Conservation (phyloP, 139 green algal species). For the Tetradesmus lagerheimii region DNA sequence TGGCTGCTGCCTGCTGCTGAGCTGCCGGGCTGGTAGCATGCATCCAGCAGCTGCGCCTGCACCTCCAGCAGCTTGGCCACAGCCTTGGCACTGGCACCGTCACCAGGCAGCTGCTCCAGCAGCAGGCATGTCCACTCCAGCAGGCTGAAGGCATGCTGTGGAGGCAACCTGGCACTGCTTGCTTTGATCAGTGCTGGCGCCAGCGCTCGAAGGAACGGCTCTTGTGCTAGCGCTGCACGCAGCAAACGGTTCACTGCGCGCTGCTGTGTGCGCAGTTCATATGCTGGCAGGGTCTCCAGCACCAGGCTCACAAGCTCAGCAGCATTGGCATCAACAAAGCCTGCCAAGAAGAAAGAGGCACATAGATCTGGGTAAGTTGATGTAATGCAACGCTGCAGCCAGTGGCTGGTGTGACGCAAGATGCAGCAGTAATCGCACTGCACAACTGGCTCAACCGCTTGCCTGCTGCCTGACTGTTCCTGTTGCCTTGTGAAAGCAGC, state of each 20-base stretch:
- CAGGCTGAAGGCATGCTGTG: slow-evolving; percentile 54
- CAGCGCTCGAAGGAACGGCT: slow-evolving; percentile 71
- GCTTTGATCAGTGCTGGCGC: slow-evolving; percentile 61
- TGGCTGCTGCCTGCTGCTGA: background rate
- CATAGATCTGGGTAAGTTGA: no score
- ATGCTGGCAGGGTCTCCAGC: slow-evolving; percentile 48
- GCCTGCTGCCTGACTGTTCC: background rate
- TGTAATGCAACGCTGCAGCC: no score
- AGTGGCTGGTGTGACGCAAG: background rate
- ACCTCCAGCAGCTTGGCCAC: slow-evolving; percentile 77
- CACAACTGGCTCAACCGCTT: background rate
- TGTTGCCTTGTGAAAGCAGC: background rate
- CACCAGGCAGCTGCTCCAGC: slow-evolving; percentile 62
- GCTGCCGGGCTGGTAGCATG: slow-evolving; percentile 12
- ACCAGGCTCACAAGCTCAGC: slow-evolving; percentile 57
- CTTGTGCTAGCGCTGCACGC: slow-evolving; percentile 39
- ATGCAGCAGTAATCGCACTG: background rate
- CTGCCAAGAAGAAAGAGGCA: slow-evolving; percentile 44
- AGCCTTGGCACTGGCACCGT: slow-evolving; percentile 68
- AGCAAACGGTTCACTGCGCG: slow-evolving; percentile 42
- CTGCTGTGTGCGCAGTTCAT: slow-evolving; percentile 30
- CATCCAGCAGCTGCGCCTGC: slow-evolving; percentile 51
- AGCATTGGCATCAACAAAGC: slow-evolving; percentile 63
- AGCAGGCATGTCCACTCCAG: slow-evolving; percentile 65
- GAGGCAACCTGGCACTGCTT: slow-evolving; percentile 35